A percentile compares a stretch with the other conserved stretches of the same genome.
These are phyloP conservation scores for Blastobotrys elegans DNA, from an alignment of 1,139 yeast species.

Conservation along the genomic window DNA sequence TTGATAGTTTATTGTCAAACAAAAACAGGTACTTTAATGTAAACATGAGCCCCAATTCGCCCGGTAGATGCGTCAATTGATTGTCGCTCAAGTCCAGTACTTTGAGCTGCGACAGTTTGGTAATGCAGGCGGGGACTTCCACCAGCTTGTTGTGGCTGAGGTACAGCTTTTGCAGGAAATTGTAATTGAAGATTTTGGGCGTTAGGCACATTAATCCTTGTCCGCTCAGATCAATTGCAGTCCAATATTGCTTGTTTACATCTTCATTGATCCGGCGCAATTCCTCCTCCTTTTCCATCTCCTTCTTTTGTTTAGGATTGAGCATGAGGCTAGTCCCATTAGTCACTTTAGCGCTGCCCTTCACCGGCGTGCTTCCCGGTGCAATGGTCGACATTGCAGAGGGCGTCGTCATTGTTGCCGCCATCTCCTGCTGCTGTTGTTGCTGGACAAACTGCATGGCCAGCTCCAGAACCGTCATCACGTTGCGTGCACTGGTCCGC, in stretches of 20 bases:
- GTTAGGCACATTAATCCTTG: constrained; percentile 72
- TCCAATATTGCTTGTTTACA: constrained; percentile 82
- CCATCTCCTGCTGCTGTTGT: constrained; percentile 20
- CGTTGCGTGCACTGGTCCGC: constrained; percentile 20
- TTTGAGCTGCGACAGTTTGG: constrained; percentile 65
- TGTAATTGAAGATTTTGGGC: constrained; percentile 72
- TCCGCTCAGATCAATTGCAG: constrained; percentile 87
- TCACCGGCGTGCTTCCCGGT: constrained; percentile 32
- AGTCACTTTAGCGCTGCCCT: constrained; percentile 33
- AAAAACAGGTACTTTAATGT: constrained; percentile 76
- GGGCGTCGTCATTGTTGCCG: constrained; percentile 3
- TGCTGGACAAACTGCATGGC: constrained; percentile 36
- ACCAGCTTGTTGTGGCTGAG: constrained; percentile 80
- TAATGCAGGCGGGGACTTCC: constrained; percentile 62
- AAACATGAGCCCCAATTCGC: constrained; percentile 77
- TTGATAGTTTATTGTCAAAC: constrained; percentile 76
- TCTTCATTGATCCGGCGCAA: constrained; percentile 69
- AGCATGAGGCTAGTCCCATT: constrained; percentile 12
- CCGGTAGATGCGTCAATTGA: constrained; percentile 62
- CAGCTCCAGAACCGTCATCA: constrained; percentile 33
- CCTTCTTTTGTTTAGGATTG: constrained; percentile 41
- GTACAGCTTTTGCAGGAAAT: constrained; percentile 80
- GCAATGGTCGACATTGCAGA: constrained; percentile 10
- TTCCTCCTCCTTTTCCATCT: constrained; percentile 74
- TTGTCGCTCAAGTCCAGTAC: constrained; percentile 85